Conservation (phyloP, 495 filamentous ascomycete species). For the Tirmania nivea region DNA sequence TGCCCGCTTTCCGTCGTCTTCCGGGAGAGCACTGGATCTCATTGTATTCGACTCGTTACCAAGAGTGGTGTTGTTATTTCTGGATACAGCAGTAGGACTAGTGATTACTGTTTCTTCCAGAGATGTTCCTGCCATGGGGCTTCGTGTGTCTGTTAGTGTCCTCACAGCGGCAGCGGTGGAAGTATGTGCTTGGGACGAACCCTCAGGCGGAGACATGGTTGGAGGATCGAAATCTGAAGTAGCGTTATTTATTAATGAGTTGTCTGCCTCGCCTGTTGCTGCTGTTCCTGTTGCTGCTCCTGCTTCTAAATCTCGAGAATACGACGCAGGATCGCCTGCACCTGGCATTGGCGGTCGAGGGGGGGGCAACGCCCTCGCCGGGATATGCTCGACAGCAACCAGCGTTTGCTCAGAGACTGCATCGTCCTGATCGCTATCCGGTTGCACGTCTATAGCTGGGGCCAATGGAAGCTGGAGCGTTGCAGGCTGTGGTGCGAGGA, state of each 20-base stretch:
- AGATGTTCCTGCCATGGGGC: slow-evolving; percentile 2
- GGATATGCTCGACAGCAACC: neutral
- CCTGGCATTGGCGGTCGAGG: neutral
- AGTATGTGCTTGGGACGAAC: neutral
- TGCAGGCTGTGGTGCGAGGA: neutral
- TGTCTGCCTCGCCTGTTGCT: neutral
- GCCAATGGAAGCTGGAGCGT: neutral
- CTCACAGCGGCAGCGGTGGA: slow-evolving; percentile 1
- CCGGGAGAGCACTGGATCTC: slow-evolving; percentile 36
- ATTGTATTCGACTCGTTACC: slow-evolving; percentile 9
- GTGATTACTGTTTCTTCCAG: neutral
- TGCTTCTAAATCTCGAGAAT: neutral
- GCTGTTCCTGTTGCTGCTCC: neutral
- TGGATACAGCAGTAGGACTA: slow-evolving; percentile 7
- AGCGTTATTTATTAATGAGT: neutral
- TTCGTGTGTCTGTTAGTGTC: slow-evolving; percentile 3
- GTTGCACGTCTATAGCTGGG: neutral
- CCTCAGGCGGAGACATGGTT: neutral
- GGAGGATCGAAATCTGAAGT: neutral
- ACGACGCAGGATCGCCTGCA: neutral
- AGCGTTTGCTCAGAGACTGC: neutral
- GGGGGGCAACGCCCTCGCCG: neutral
- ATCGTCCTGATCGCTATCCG: neutral
- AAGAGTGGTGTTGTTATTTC: neutral
- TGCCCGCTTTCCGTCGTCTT: slow-evolving; percentile 74